phyloP scores from a whole-genome alignment of 2,329 filamentous ascomycete species.

The Colletotrichum tamarilloi region DNA sequence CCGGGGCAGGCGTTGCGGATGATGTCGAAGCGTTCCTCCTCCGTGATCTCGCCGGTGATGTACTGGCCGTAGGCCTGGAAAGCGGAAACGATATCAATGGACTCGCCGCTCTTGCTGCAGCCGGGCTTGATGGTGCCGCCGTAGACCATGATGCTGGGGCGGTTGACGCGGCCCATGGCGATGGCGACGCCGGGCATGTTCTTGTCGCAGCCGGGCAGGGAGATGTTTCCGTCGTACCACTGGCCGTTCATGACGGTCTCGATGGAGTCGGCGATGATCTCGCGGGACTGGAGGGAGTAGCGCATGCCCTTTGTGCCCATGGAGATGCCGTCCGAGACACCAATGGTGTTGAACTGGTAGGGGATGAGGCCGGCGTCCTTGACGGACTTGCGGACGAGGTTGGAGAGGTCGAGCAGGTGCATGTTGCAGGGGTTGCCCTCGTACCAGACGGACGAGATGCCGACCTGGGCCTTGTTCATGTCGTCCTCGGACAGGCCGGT shows the following conservation, averaged over 20 bases:
- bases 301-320: constrained; percentile 99
- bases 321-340: constrained; percentile 96
- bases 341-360: constrained; percentile 99
- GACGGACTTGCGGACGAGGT: constrained; percentile 73
- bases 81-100: constrained; percentile 94
- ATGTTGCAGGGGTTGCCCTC: constrained; percentile 99
- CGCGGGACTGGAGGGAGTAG: constrained; percentile 92
- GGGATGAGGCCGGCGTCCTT: constrained; percentile 82
- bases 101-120: constrained; percentile 79
- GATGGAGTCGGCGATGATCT: constrained; percentile 97
- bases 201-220: constrained; percentile 98
- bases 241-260: constrained; percentile 99
- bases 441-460: constrained; percentile 98
- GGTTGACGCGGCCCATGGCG: constrained; percentile 94
- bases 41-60: constrained; percentile 88
- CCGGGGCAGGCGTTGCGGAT: constrained; percentile 86
- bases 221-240: constrained; percentile 98
- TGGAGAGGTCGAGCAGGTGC: constrained; percentile 92
- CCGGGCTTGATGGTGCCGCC: constrained; percentile 94
- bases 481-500: constrained; percentile 88
- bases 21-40: constrained; percentile 93
- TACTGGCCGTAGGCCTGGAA: constrained; percentile 99
- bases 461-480: constrained; percentile 96
- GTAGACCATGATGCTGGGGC: constrained; percentile 97
- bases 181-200: constrained; percentile 97